Percentiles rank a stretch among this genome's conserved stretches.
Conservation (phyloP, 2,329 filamentous ascomycete species). For the Eutypella sp. region DNA sequence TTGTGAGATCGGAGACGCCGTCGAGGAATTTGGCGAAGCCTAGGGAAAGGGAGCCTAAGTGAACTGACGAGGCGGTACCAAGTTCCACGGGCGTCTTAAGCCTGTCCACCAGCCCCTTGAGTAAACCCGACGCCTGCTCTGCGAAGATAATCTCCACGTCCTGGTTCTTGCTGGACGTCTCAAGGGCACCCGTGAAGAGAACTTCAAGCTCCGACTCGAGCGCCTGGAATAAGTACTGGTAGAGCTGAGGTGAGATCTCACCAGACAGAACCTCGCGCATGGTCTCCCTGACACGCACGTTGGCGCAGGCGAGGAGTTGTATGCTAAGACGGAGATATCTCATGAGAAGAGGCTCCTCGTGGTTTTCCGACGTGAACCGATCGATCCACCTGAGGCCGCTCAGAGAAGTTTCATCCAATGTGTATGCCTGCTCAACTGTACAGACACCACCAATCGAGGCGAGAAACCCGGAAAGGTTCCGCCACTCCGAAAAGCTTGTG, state of each 20-base stretch:
- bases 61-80: slow-evolving; percentile 56
- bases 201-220: slow-evolving; percentile 60
- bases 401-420: slow-evolving; percentile 53
- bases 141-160: slow-evolving; percentile 62
- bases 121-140: slow-evolving; percentile 60
- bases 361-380: slow-evolving; percentile 50
- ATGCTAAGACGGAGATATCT: slow-evolving; percentile 60
- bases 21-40: slow-evolving; percentile 65
- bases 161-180: slow-evolving; percentile 45
- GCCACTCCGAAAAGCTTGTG: slow-evolving; percentile 56
- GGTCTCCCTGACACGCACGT: slow-evolving; percentile 60
- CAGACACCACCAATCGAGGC: slow-evolving; percentile 63
- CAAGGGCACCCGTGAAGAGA: slow-evolving; percentile 53
- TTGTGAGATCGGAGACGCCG: slow-evolving; percentile 49
- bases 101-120: slow-evolving; percentile 59
- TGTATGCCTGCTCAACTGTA: slow-evolving; percentile 52
- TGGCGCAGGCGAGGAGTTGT: slow-evolving; percentile 59
- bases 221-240: slow-evolving; percentile 59
- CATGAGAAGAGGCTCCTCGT: slow-evolving; percentile 56
- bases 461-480: slow-evolving; percentile 64
- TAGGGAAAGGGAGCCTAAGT: slow-evolving; percentile 58
- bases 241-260: slow-evolving; percentile 59
- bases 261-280: slow-evolving; percentile 61
- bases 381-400: slow-evolving; percentile 62
- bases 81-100: slow-evolving; percentile 60